phyloP scores from a whole-genome alignment of 176 grass and related monocot species.

The Carex pumila region DNA sequence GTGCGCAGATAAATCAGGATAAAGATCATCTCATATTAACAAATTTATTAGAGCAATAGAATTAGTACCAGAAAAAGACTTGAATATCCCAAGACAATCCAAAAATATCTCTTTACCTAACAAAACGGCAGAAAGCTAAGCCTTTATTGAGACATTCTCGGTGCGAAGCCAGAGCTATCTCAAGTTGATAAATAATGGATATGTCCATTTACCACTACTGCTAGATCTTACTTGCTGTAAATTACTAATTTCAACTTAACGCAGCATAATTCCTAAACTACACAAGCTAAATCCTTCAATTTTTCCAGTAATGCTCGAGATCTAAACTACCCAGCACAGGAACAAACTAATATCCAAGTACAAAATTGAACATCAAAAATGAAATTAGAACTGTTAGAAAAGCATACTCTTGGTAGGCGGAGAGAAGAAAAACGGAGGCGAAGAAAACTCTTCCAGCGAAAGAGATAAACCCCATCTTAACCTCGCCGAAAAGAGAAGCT shows the following conservation, averaged over 20 bases:
- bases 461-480: slow-evolving; percentile 36
- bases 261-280: neutral
- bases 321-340: neutral
- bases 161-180: neutral
- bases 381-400: neutral
- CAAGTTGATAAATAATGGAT: neutral
- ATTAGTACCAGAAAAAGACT: neutral
- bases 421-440: slow-evolving; percentile 39
- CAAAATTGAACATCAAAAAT: neutral
- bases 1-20: neutral
- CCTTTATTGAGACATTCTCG: neutral
- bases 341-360: neutral
- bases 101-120: neutral
- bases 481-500: neutral
- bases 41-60: neutral
- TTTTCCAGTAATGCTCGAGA: neutral
- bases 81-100: neutral
- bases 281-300: neutral
- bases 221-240: neutral
- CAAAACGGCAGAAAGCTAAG: neutral
- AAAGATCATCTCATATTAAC: neutral
- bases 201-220: neutral
- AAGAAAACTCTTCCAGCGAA: slow-evolving; percentile 37
- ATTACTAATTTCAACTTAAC: neutral
- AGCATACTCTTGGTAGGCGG: slow-evolving; percentile 34